phyloP scores from a whole-genome alignment of 2,329 filamentous ascomycete genomes.

The Verticillium nonalfalfae region DNA sequence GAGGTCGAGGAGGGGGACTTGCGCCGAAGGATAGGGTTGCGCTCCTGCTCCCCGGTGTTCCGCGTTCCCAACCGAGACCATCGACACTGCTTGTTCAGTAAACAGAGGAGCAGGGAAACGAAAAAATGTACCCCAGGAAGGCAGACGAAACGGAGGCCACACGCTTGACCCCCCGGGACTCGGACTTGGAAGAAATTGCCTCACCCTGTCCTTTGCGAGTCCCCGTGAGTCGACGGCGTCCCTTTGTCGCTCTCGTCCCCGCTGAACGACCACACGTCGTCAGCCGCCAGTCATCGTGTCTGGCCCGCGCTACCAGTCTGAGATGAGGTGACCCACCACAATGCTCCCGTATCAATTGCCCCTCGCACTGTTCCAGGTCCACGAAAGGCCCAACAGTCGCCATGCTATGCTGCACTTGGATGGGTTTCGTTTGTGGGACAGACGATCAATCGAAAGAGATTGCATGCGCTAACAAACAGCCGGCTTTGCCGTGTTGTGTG shows the following conservation, averaged over 20 bases:
- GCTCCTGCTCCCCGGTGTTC: no score
- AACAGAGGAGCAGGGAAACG: neutral
- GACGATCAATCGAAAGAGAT: neutral
- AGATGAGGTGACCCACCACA: neutral
- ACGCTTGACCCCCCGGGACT: neutral
- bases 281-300: neutral
- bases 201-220: neutral
- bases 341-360: neutral
- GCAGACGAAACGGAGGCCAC: neutral
- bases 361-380: neutral
- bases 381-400: no score
- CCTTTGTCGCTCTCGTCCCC: neutral
- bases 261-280: neutral
- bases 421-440: neutral
- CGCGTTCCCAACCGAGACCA: no score
- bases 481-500: no score
- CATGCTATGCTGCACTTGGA: no score
- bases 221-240: neutral
- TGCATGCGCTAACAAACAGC: neutral
- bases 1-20: no score
- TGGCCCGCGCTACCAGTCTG: neutral
- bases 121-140: neutral
- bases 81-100: neutral
- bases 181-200: neutral
- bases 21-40: no score